A percentile compares a stretch with the other conserved stretches of the same genome.
phyloP scores from a whole-genome alignment of 352 stramenopile genomes.

The Globisporangium abappressorium region DNA sequence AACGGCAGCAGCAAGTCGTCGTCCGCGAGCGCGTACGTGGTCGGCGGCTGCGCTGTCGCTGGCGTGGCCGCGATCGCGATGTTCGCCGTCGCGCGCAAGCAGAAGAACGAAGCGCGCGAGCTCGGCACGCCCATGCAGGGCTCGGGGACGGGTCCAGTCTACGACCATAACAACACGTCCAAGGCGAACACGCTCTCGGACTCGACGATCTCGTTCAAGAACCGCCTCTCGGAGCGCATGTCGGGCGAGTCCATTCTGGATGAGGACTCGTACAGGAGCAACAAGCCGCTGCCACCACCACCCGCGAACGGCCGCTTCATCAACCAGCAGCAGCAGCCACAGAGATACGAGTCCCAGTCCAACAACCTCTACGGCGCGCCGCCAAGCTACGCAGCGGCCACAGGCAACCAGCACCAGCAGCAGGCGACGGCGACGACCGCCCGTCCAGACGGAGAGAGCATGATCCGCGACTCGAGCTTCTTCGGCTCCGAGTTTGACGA shows the following conservation, averaged over 20 bases:
- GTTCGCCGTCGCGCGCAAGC: conserved; percentile 34
- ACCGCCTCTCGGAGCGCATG: conserved; percentile 17
- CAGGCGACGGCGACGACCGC: background rate
- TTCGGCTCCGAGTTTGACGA: conserved; percentile 15
- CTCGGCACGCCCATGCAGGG: conserved; percentile 30
- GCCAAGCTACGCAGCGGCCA: conserved; percentile 2
- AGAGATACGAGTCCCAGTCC: background rate
- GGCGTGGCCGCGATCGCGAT: conserved; percentile 31
- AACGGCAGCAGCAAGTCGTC: conserved; percentile 21
- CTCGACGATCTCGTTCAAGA: conserved; percentile 14
- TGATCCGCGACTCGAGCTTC: conserved; percentile 16
- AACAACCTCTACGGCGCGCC: background rate
- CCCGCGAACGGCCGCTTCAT: background rate
- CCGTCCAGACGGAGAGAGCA: background rate
- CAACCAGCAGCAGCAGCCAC: conserved; percentile 5
- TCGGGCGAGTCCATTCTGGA: conserved; percentile 15
- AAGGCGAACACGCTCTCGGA: conserved; percentile 14
- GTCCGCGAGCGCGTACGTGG: conserved; percentile 19
- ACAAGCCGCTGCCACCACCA: background rate
- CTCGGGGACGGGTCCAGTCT: background rate
- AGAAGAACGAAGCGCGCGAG: conserved; percentile 19
- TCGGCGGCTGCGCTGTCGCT: conserved; percentile 26
- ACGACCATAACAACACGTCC: conserved; percentile 21
- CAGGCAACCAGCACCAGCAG: background rate
- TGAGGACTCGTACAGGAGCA: conserved; percentile 8